Evolutionary conservation across 208 protist species (phyloP), one percentile per base, ranked within the genome.

Genomic region (Crithidia sp.): DNA sequence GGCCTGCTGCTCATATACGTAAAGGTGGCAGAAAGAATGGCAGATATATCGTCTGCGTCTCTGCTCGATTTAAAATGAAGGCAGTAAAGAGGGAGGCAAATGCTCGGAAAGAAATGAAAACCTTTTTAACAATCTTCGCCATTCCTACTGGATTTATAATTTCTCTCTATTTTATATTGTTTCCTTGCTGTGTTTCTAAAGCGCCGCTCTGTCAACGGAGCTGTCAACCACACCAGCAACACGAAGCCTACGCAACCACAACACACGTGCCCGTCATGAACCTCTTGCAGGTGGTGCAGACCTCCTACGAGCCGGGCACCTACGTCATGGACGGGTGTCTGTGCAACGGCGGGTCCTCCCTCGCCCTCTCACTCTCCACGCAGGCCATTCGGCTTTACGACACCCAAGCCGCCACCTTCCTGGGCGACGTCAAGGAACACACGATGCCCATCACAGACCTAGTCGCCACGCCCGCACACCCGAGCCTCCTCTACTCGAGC

Each of bases 271-370:
- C 28, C 28, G 28, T 28, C 28, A 76, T 87, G 79, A 77, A 83
- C 5, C 71, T 89, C 14, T 66, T 89, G 6, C 85, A 93, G 28
- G 81, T 83, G 4, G 73, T 93, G 36, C 76, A 90, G 49, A 83
- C 81, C 16, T 86, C 88, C 4, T 82, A 89, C 43, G 85, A 87
- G 74, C 64, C 73, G 7, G 83, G 66, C n/a, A 81, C 65, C 52
- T 93, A 90, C 72, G 85, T 91, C 12, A 74, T 91, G 57, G 85
- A 95, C 50, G 87, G 88, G 61, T 94, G 88, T 70, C 62, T 94
- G 40, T 86, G 82, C 74, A 83, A 81, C 64, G 81, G 74, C 60
- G 74, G 73, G 66, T 63, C 76, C 13, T 70, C 76, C 10, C 60
- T 94, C 5, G 88, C 88, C 10, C 74, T 94, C 39, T 88, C 91